phyloP scores from a whole-genome alignment of 2,329 filamentous ascomycete genomes.

The Huntiella abstrusa region DNA sequence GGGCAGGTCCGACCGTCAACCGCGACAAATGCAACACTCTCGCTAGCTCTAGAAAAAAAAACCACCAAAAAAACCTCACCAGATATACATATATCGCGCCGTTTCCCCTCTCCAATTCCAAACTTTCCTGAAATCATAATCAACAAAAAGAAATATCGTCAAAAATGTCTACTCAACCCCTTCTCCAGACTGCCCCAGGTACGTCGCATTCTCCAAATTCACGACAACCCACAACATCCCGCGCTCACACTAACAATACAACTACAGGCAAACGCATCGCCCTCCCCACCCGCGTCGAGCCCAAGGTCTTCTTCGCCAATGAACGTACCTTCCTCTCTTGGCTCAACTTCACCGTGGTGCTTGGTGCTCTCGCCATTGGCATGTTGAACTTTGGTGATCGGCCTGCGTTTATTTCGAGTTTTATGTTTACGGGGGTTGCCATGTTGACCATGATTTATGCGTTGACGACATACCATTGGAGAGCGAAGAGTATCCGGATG shows the following conservation, averaged over 20 bases:
- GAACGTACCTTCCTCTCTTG: slow-evolving; percentile 97
- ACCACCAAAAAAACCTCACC: too few species aligned
- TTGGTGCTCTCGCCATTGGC: slow-evolving; percentile 87
- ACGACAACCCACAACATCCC: not conserved
- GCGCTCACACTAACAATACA: not conserved
- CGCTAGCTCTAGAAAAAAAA: too few species aligned
- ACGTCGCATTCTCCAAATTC: slow-evolving; percentile 17
- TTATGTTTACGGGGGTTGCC: slow-evolving; percentile 82
- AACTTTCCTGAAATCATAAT: slow-evolving; percentile 10
- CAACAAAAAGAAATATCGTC: not conserved
- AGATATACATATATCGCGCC: too few species aligned
- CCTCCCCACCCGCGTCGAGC: slow-evolving; percentile 91
- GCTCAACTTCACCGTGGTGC: slow-evolving; percentile 98
- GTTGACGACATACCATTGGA: slow-evolving; percentile 89
- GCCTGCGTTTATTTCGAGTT: slow-evolving; percentile 82
- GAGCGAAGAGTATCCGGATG: slow-evolving; percentile 77
- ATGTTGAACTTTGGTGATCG: slow-evolving; percentile 96
- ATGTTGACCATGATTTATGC: slow-evolving; percentile 95
- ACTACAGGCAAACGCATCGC: slow-evolving; percentile 88
- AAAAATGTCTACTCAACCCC: slow-evolving; percentile 76
- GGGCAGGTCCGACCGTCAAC: too few species aligned
- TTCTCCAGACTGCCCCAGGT: slow-evolving; percentile 89
- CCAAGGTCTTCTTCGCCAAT: slow-evolving; percentile 99
- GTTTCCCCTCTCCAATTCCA: slow-evolving; percentile 8
- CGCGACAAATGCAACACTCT: too few species aligned